Conservation (phyloP, 2,329 filamentous ascomycete species). For the Davidsoniella neocaledoniae region DNA sequence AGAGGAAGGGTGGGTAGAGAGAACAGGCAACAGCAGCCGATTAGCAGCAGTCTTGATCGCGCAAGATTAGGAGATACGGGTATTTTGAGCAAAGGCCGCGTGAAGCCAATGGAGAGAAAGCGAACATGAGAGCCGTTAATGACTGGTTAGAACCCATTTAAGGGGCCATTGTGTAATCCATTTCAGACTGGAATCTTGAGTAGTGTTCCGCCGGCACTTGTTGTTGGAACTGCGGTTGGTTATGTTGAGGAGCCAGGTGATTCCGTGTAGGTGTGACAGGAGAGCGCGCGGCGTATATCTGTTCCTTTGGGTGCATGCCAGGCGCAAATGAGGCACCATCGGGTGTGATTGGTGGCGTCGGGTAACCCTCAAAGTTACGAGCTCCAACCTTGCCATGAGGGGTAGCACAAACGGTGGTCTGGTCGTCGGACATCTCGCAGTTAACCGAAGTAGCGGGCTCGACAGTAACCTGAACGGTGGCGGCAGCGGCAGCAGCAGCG, state of each 20-base stretch:
- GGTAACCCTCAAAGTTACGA: constrained; percentile 52
- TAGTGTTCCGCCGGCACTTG: constrained; percentile 9
- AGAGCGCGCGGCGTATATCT: constrained; percentile 32
- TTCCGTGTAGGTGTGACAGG: constrained; percentile 43
- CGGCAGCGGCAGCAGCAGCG: constrained; percentile 17
- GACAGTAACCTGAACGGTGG: constrained; percentile 35
- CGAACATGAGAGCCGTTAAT: neutral
- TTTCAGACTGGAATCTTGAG: constrained; percentile 6
- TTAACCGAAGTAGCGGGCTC: constrained; percentile 66
- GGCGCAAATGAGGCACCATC: constrained; percentile 43
- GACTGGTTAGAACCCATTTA: neutral
- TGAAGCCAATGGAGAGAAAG: neutral
- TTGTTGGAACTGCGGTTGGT: constrained; percentile 15
- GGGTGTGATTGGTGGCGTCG: constrained; percentile 74
- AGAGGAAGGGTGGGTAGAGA: neutral
- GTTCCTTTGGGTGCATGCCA: constrained; percentile 31
- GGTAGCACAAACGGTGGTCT: constrained; percentile 51
- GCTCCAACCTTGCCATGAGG: constrained; percentile 51
- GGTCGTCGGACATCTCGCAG: constrained; percentile 24
- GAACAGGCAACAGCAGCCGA: neutral
- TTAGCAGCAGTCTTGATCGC: neutral
- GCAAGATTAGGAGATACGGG: neutral
- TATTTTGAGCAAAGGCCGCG: neutral
- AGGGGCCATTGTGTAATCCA: constrained; percentile 11
- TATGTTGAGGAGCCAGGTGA: constrained; percentile 25